Evolutionary conservation across 2,329 filamentous ascomycete species (phyloP).

Genomic region (Teratosphaeria viscida): DNA sequence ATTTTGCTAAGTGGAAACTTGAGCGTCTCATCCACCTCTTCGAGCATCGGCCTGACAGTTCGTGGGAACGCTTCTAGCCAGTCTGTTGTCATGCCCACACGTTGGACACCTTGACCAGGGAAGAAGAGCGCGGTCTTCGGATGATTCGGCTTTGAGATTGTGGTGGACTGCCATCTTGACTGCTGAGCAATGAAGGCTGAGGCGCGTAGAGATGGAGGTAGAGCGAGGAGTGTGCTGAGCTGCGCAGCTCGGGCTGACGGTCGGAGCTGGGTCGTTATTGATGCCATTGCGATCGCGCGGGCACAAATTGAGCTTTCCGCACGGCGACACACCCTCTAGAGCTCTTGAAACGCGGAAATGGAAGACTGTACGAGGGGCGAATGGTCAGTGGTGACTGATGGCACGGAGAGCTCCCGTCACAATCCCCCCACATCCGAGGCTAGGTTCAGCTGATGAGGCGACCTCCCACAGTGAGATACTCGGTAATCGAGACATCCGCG

Average conservation of each 20-base stretch:
- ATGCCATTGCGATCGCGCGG: neutral
- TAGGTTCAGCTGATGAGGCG: neutral
- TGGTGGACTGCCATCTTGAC: slow-evolving; percentile 15
- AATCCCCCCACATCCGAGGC: neutral
- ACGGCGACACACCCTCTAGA: neutral
- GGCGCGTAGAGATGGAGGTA: slow-evolving; percentile 19
- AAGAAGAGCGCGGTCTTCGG: slow-evolving; percentile 30
- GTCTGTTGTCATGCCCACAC: slow-evolving; percentile 36
- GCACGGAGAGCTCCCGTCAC: neutral
- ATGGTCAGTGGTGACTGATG: neutral
- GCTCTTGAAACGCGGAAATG: neutral
- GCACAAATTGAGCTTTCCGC: neutral
- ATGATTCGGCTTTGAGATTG: slow-evolving; percentile 9
- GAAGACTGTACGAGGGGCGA: neutral
- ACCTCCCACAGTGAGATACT: too few relatives aligned
- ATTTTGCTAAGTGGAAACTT: slow-evolving; percentile 64
- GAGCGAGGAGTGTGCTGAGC: slow-evolving; percentile 11
- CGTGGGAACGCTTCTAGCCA: slow-evolving; percentile 80
- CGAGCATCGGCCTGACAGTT: slow-evolving; percentile 64
- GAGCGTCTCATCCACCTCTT: slow-evolving; percentile 74
- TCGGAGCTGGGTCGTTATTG: neutral
- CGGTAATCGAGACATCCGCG: too few relatives aligned
- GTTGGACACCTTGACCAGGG: slow-evolving; percentile 28
- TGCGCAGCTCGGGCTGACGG: neutral
- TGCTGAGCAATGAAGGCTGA: slow-evolving; percentile 12